Evolutionary conservation across 2,329 filamentous ascomycete species (phyloP).

Genomic region (Daldinia sp.): DNA sequence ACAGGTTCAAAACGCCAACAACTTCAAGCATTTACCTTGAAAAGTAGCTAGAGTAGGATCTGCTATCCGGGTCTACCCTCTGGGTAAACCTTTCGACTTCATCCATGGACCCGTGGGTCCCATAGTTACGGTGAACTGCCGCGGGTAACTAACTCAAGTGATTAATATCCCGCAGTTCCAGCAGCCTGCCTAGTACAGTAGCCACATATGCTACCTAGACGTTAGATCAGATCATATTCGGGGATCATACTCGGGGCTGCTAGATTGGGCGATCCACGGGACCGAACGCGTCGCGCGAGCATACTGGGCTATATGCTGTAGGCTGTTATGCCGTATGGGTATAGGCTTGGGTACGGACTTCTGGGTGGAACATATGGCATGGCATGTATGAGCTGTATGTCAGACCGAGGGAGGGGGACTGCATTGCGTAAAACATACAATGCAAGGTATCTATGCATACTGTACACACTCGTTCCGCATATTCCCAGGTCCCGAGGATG

Average conservation of each 20-base stretch:
- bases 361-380: too few species aligned
- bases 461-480: not conserved
- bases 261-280: conserved; percentile 24
- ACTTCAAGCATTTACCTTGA: conserved; percentile 18
- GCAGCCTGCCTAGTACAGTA: conserved; percentile 10
- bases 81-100: not conserved
- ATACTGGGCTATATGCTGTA: not conserved
- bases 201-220: conserved; percentile 18
- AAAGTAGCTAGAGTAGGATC: conserved; percentile 27
- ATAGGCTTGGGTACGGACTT: not conserved
- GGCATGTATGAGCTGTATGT: not conserved
- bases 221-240: conserved; percentile 32
- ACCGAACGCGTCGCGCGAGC: conserved; percentile 14
- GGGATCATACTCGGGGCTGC: conserved; percentile 21
- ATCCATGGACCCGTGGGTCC: not conserved
- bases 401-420: not conserved
- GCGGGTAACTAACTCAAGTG: not conserved
- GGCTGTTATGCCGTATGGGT: not conserved
- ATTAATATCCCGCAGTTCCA: conserved; percentile 4
- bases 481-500: conserved; percentile 20
- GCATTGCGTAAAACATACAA: conserved; percentile 5
- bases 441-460: not conserved
- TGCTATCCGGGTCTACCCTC: conserved; percentile 2
- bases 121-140: conserved; percentile 16
- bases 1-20: conserved; percentile 1